phyloP scores from a whole-genome alignment of 495 filamentous ascomycete genomes.

The Podospora appendiculata region DNA sequence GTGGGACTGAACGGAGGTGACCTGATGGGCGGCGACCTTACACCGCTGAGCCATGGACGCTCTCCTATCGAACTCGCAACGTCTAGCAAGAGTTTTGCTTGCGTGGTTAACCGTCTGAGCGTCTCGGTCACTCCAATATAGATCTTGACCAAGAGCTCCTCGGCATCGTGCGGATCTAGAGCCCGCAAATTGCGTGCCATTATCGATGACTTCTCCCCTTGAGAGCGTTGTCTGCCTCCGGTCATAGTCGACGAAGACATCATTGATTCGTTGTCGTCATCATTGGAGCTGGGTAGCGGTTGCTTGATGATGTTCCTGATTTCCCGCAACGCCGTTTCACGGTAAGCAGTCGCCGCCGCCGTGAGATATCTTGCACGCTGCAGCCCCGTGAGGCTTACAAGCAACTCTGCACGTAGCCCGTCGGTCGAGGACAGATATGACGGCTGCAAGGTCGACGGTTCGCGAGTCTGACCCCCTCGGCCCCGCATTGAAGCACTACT shows the following conservation, averaged over 20 bases:
- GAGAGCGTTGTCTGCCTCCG: constrained; percentile 57
- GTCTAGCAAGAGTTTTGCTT: constrained; percentile 93
- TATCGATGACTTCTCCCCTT: constrained; percentile 83
- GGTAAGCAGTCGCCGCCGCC: constrained; percentile 74
- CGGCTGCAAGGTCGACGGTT: constrained; percentile 54
- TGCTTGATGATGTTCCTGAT: constrained; percentile 79
- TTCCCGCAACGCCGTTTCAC: constrained; percentile 80
- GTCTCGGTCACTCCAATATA: constrained; percentile 86
- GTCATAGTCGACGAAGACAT: constrained; percentile 78
- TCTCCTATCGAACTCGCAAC: constrained; percentile 72
- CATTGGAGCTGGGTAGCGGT: constrained; percentile 81
- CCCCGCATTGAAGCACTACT: constrained; percentile 43
- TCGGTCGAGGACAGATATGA: constrained; percentile 67
- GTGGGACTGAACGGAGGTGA: constrained; percentile 45
- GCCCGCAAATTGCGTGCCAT: constrained; percentile 88
- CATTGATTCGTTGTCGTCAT: constrained; percentile 87
- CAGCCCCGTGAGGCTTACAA: constrained; percentile 64
- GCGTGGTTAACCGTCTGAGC: constrained; percentile 72
- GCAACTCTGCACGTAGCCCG: constrained; percentile 57
- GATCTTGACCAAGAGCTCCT: constrained; percentile 72
- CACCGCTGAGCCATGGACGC: constrained; percentile 14
- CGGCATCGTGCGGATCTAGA: constrained; percentile 75
- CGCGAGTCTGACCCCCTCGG: constrained; percentile 57
- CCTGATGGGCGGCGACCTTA: constrained; percentile 40
- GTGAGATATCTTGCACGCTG: constrained; percentile 69